Percentiles rank a stretch among this genome's conserved stretches.
Conservation (phyloP, 179 eudicot genomes). For the Silene noctiflora region DNA sequence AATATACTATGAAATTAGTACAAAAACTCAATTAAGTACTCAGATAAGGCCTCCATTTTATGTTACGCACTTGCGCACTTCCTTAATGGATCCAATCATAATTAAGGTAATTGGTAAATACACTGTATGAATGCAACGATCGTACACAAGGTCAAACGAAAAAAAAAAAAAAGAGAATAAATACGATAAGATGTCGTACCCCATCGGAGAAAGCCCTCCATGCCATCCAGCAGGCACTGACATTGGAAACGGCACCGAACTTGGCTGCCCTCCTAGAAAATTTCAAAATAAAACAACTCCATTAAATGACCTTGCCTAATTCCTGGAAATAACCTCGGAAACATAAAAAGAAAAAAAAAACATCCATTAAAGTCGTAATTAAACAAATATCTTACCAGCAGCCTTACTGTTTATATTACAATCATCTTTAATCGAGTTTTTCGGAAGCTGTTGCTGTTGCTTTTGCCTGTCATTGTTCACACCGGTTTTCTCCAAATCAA, state of each 20-base stretch:
- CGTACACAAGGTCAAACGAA: background rate
- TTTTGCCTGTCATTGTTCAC: slow-evolving; percentile 30
- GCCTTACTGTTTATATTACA: slow-evolving; percentile 23
- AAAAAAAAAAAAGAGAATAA: background rate
- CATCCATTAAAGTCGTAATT: background rate
- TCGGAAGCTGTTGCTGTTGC: slow-evolving; percentile 24
- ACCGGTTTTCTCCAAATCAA: slow-evolving; percentile 47
- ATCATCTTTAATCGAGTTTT: slow-evolving; percentile 36
- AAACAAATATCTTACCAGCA: slow-evolving; percentile 37
- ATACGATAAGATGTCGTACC: slow-evolving; percentile 44
- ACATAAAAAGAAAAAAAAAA: background rate
- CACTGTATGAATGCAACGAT: background rate
- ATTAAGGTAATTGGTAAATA: background rate
- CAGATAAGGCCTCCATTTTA: background rate
- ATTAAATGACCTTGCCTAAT: background rate
- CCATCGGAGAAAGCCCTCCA: slow-evolving; percentile 84
- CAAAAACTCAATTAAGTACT: background rate
- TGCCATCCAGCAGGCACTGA: slow-evolving; percentile 82
- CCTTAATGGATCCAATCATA: background rate
- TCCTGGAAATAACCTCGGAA: background rate
- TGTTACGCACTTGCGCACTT: no score
- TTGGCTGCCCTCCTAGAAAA: slow-evolving; percentile 30
- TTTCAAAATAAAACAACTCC: background rate
- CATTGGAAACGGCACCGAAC: slow-evolving; percentile 63
- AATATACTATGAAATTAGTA: background rate